Conservation (phyloP, 495 filamentous ascomycete genomes). For the Achaetomiella virescens region DNA sequence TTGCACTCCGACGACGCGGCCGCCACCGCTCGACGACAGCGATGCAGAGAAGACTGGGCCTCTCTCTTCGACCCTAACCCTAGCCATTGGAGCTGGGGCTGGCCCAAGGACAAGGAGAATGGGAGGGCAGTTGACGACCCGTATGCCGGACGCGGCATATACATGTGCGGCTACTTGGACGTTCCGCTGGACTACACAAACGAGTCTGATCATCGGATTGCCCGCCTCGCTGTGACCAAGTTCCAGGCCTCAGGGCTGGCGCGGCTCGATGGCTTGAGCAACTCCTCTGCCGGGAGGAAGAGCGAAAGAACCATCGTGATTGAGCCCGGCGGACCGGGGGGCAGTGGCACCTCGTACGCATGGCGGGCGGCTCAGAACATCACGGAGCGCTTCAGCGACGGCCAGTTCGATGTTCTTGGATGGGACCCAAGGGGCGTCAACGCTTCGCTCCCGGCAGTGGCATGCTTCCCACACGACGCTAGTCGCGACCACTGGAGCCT, state of each 20-base stretch:
- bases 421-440: constrained; percentile 55
- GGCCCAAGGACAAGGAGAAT: constrained; percentile 3
- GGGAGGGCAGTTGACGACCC: constrained; percentile 11
- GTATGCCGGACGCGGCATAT: constrained; percentile 38
- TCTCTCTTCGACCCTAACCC: constrained; percentile 38
- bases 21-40: constrained; percentile 33
- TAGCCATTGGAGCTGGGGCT: constrained; percentile 39
- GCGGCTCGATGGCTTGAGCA: constrained; percentile 8
- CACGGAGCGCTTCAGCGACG: constrained; percentile 34
- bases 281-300: constrained; percentile 24
- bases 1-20: constrained; percentile 35
- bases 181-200: constrained; percentile 45
- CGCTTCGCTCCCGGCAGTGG: constrained; percentile 40
- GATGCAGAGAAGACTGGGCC: constrained; percentile 31
- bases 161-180: constrained; percentile 42
- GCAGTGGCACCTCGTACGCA: constrained; percentile 37
- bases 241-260: constrained; percentile 41
- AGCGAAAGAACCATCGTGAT: constrained; percentile 44
- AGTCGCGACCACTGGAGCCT: constrained; percentile 40
- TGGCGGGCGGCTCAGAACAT: constrained; percentile 32
- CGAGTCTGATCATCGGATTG: constrained; percentile 35
- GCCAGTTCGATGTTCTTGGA: constrained; percentile 45
- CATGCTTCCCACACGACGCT: constrained; percentile 44
- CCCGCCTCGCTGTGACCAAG: constrained; percentile 40
- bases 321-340: constrained; percentile 43